Percentiles rank a stretch among this genome's conserved stretches.
phyloP scores from a whole-genome alignment of 2,329 filamentous ascomycete genomes.

The Phyllosticta citriasiana region DNA sequence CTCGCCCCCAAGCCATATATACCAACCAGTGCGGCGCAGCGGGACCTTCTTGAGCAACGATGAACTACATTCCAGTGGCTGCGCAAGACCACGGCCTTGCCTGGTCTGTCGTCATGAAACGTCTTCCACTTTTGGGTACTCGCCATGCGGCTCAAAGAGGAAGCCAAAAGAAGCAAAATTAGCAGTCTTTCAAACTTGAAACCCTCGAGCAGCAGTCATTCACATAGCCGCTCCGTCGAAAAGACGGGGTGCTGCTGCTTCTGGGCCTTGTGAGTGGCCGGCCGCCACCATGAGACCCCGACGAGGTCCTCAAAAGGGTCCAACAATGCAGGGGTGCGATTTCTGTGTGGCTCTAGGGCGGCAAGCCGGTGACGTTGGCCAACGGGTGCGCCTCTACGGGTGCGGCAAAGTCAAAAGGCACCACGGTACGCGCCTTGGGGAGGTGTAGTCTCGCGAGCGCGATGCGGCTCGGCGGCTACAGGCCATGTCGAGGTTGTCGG shows the following conservation, averaged over 20 bases:
- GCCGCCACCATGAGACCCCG: constrained; percentile 4
- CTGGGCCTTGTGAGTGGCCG: constrained; percentile 23
- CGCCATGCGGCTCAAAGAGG: constrained; percentile 23
- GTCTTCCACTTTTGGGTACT: constrained; percentile 29
- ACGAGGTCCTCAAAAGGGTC: constrained; percentile 7
- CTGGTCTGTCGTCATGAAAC: constrained; percentile 31
- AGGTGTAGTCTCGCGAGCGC: background rate
- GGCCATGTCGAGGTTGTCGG: background rate
- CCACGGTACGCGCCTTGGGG: background rate
- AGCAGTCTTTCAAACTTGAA: constrained; percentile 15
- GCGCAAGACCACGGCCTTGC: constrained; percentile 17
- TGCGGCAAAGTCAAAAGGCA: background rate
- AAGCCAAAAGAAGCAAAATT: constrained; percentile 16
- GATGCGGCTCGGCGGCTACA: background rate
- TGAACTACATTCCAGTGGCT: constrained; percentile 5
- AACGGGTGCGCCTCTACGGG: background rate
- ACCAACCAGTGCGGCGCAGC: constrained; percentile 7
- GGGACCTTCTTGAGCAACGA: constrained; percentile 1
- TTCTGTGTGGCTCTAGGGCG: background rate
- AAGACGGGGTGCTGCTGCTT: constrained; percentile 18
- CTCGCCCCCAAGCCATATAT: constrained; percentile 5
- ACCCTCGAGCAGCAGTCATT: constrained; percentile 23
- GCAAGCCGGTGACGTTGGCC: background rate
- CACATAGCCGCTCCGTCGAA: constrained; percentile 23
- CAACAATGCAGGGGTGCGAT: background rate